Conservation (phyloP, 345 rosid species). For the Pistacia vera region DNA sequence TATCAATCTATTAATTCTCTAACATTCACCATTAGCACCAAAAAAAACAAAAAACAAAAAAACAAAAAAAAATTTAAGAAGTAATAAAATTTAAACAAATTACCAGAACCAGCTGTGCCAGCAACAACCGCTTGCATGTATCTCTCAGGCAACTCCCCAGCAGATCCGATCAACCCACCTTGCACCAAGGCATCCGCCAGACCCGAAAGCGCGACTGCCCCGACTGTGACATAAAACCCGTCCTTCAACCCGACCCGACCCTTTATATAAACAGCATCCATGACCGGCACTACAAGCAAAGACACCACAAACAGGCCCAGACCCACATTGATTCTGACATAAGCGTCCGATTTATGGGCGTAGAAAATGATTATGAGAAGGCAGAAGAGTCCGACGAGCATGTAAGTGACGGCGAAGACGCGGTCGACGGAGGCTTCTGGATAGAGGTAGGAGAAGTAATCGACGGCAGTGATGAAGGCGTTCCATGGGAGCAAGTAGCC, state of each 20-base stretch:
- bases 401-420: slow-evolving; percentile 77
- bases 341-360: slow-evolving; percentile 71
- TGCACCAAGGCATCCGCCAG: slow-evolving; percentile 87
- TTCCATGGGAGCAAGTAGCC: slow-evolving; percentile 99
- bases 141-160: slow-evolving; percentile 91
- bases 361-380: slow-evolving; percentile 59
- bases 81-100: not conserved
- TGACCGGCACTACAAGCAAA: slow-evolving; percentile 69
- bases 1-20: not conserved
- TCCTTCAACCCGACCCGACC: slow-evolving; percentile 74
- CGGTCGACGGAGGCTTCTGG: slow-evolving; percentile 92
- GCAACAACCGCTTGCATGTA: slow-evolving; percentile 95
- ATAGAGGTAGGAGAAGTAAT: slow-evolving; percentile 90
- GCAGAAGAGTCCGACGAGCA: slow-evolving; percentile 62
- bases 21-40: not conserved
- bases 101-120: slow-evolving; percentile 97
- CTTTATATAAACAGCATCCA: slow-evolving; percentile 72
- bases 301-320: slow-evolving; percentile 57
- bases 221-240: slow-evolving; percentile 71
- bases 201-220: slow-evolving; percentile 59
- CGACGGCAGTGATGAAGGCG: slow-evolving; percentile 97
- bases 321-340: slow-evolving; percentile 76
- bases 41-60: not conserved
- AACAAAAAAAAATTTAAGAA: too few species aligned
- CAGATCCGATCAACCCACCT: slow-evolving; percentile 85